Base-by-base conservation (phyloP, 2,329 filamentous ascomycete species). In the Penicillium fuscoglaucum region DNA sequence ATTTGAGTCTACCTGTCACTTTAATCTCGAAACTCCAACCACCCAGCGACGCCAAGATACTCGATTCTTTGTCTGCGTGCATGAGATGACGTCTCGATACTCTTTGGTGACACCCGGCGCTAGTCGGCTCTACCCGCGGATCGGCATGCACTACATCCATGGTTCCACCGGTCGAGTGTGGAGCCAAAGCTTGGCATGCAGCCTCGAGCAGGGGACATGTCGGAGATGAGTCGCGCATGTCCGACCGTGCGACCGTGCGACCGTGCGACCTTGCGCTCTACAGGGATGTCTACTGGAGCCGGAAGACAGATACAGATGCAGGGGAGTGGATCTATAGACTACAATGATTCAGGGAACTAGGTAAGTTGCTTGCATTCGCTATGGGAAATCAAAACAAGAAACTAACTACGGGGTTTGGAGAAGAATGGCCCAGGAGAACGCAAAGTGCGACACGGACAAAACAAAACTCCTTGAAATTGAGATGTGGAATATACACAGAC, bases 1-100 rank as follows among this genome's bases (percentile, higher is more conserved):
- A 5, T 7, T 13, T 17, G 10, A 5, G 12, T n/a, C 33, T 24
- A 21, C 13, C 41, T 29, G 4, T 39, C 13, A 6, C 40, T 21
- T 47, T 35, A 15, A n/a, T n/a, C 26, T 41, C 28, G 21, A 54
- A 21, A 17, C 5, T 4, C 6, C 10, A n/a, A 47, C 17, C 9
- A 17, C 13, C 10, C 31, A 35, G 5, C 7, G 28, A 40, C 9
- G 17, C 12, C 3, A 9, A 26, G 28, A 44, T 9, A 17, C 49
- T 24, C 43, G 12, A 2, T 12, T 41, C 55, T 57, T 53, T 54
- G 43, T 57, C 21, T 28, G 5, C 4, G 8, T 41, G 28, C 26
- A 56, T 40, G 47, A 59, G 46, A 43, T 56, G 57, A 57, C 35
- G 57, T 59, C 41, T 50, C 39, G 52, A 59, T 56, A 51, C 29